Evolutionary conservation across 2,329 filamentous ascomycete genomes (phyloP).

Genomic region (Trichoderma sp.): DNA sequence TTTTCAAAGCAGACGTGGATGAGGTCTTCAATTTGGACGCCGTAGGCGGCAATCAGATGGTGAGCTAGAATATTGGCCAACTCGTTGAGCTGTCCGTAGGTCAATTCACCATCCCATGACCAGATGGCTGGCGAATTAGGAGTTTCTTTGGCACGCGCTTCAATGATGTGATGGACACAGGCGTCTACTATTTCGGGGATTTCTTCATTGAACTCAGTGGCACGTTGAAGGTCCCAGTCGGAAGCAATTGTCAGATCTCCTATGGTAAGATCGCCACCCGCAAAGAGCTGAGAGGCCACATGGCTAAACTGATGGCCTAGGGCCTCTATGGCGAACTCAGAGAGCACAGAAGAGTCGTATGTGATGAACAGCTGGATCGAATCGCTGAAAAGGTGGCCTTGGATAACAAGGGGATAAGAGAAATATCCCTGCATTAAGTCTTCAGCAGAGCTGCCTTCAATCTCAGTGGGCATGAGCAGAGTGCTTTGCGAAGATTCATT

Average conservation of each 20-base stretch:
- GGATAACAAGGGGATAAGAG: constrained; percentile 24
- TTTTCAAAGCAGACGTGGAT: constrained; percentile 32
- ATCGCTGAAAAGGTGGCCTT: constrained; percentile 12
- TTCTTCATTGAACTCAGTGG: constrained; percentile 7
- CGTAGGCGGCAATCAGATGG: background rate
- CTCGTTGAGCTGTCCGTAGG: constrained; percentile 31
- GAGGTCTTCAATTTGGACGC: constrained; percentile 35
- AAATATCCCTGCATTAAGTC: constrained; percentile 24
- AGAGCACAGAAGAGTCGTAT: constrained; percentile 5
- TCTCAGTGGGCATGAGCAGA: background rate
- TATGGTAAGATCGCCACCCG: background rate
- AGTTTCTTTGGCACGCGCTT: background rate
- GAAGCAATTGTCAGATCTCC: constrained; percentile 1
- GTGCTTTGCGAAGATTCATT: background rate
- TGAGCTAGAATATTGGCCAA: background rate
- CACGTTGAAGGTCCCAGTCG: constrained; percentile 18
- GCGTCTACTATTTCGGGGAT: background rate
- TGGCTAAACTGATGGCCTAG: constrained; percentile 19
- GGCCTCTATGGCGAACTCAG: constrained; percentile 15
- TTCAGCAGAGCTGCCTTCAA: constrained; percentile 5
- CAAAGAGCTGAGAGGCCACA: constrained; percentile 14
- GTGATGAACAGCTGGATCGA: constrained; percentile 2
- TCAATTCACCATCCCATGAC: constrained; percentile 34
- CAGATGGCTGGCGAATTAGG: constrained; percentile 24
- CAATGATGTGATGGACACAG: constrained; percentile 20